Evolutionary conservation across 768 basidiomycete species (phyloP), one percentile per base, ranked within the genome.

Genomic region (Agrocybe chaxingu): DNA sequence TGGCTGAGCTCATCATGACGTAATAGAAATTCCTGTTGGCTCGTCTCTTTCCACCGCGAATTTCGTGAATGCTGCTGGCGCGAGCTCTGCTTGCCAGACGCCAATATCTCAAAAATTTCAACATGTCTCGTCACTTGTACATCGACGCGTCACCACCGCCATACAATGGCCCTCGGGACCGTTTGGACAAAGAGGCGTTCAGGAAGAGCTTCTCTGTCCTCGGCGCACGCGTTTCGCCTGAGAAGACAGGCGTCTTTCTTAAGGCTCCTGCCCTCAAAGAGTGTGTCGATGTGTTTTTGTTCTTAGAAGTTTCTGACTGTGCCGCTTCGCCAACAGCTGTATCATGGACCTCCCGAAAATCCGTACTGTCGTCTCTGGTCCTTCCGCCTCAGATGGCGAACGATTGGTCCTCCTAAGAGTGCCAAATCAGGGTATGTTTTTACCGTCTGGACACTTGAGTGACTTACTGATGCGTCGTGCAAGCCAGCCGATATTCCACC

Each of bases 321-420:
- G 35, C 34, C 18, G 53, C 34, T 49, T 48, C 33, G 39, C 48
- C 43, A 52, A n/a, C 52, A 89, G 89, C 41, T 70, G 66, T 29
- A 58, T 92, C 44, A 70, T 92, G 60, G 79, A 87, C 68, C 61
- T 90, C 9, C 87, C 86, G n/a, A 85, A 77, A 69, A 63, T 85
- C 13, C 79, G 77, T 50, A 81, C 69, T 18, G 82, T 92, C 2
- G 68, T 82, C 0, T 66, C 67, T 43, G 77, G 84, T 63, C 71
- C 76, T 24, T 66, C 69, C 3, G 70, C 78, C 40, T 70, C 73
- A 7, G 68, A 73, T n/a, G 74, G 70, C 9, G 65, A 74, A 52
- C 80, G 82, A 42, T 70, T 93, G n/a, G 70, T 96, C 0, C 66
- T 95, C 16, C 66, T 95, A 24, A 76, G 79, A 47, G 77, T 84